phyloP scores from a whole-genome alignment of 768 basidiomycete species.

The Suillus sp. region DNA sequence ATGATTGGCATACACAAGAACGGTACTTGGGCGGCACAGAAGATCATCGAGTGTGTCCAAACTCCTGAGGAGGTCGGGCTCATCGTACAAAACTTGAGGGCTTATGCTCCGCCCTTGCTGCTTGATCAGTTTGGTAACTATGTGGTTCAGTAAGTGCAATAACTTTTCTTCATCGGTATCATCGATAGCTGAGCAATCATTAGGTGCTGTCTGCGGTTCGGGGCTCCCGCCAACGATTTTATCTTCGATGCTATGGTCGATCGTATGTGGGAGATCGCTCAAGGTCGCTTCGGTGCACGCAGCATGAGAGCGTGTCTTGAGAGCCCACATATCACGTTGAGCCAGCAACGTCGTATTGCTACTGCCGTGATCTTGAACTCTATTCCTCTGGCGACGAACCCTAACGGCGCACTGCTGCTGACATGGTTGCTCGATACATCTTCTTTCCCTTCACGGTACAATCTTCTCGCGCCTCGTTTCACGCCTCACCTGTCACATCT shows the following conservation, averaged over 20 bases:
- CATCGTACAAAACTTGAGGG: constrained; percentile 83
- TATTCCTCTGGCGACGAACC: constrained; percentile 95
- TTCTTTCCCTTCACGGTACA: constrained; percentile 93
- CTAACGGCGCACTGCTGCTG: constrained; percentile 92
- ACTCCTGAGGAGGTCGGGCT: constrained; percentile 84
- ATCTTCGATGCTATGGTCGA: constrained; percentile 98
- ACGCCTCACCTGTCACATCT: constrained; percentile 95
- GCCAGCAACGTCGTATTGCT: constrained; percentile 93
- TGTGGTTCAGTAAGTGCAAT: constrained; percentile 69
- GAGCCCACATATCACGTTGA: constrained; percentile 80
- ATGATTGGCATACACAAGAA: constrained; percentile 99
- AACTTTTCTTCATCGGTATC: not conserved
- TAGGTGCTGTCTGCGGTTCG: constrained; percentile 90
- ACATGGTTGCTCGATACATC: constrained; percentile 98
- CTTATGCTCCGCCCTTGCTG: constrained; percentile 91
- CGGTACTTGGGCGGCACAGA: constrained; percentile 99
- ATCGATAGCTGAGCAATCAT: constrained; percentile 15
- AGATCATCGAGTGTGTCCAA: constrained; percentile 95
- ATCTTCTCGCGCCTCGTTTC: constrained; percentile 91
- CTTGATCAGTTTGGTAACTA: constrained; percentile 95
- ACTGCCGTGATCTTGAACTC: constrained; percentile 95
- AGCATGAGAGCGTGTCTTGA: constrained; percentile 98
- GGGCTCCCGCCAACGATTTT: constrained; percentile 88
- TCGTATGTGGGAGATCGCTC: constrained; percentile 97
- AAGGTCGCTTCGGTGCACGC: constrained; percentile 96